These are phyloP conservation scores for Metschnikowia matae DNA, from an alignment of 805 yeast genomes.

Conservation along the genomic window DNA sequence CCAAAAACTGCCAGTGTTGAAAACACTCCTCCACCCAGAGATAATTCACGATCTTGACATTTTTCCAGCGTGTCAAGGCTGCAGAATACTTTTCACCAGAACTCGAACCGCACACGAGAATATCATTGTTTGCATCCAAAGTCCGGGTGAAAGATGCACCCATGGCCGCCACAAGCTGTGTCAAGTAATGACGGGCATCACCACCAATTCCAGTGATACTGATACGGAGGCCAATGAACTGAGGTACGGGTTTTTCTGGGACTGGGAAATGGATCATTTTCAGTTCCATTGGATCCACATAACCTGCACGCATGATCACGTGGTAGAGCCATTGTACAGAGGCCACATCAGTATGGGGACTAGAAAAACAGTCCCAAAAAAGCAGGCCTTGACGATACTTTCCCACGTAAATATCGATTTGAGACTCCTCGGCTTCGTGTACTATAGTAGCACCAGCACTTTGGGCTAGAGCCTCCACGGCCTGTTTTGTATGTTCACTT, in stretches of 20 bases:
- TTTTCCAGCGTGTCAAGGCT: slow-evolving; percentile 59
- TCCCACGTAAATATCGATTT: slow-evolving; percentile 51
- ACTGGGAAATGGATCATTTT: slow-evolving; percentile 70
- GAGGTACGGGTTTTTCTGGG: slow-evolving; percentile 48
- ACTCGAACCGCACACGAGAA: slow-evolving; percentile 62
- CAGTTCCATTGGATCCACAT: slow-evolving; percentile 50
- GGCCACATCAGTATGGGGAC: slow-evolving; percentile 45
- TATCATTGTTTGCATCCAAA: slow-evolving; percentile 62
- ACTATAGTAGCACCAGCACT: slow-evolving; percentile 53
- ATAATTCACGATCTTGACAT: slow-evolving; percentile 64
- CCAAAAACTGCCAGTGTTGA: slow-evolving; percentile 51
- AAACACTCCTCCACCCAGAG: slow-evolving; percentile 86
- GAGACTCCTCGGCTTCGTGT: slow-evolving; percentile 15
- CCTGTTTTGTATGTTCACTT: slow-evolving; percentile 37
- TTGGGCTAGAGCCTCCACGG: slow-evolving; percentile 44
- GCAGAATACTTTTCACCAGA: slow-evolving; percentile 73
- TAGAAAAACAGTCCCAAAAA: slow-evolving; percentile 44
- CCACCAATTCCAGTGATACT: slow-evolving; percentile 82
- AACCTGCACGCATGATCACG: slow-evolving; percentile 52
- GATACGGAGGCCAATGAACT: slow-evolving; percentile 51
- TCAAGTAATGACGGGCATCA: slow-evolving; percentile 72
- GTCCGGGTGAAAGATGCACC: slow-evolving; percentile 78
- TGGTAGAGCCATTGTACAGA: slow-evolving; percentile 73
- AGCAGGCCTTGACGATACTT: slow-evolving; percentile 55
- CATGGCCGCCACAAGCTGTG: slow-evolving; percentile 54